A percentile compares a stretch with the other conserved stretches of the same genome.
Conservation (phyloP, 345 rosid species). For the Sapria himalayana region DNA sequence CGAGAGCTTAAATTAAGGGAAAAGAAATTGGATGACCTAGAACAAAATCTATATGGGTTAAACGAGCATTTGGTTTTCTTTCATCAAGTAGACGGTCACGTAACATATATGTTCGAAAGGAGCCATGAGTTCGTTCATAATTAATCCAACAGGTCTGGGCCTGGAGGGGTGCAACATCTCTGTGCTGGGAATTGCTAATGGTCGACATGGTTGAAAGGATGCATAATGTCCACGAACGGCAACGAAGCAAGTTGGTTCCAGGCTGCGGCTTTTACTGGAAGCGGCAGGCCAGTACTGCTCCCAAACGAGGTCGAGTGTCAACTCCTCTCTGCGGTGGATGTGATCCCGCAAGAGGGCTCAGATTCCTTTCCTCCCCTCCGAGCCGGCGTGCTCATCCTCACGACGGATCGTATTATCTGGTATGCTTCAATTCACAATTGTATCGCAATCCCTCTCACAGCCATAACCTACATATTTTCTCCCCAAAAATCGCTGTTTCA, state of each 20-base stretch:
- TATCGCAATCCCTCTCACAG: slow-evolving; percentile 24
- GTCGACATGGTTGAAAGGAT: too few relatives aligned
- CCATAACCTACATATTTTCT: slow-evolving; percentile 33
- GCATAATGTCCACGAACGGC: too few relatives aligned
- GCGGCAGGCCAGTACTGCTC: slow-evolving; percentile 65
- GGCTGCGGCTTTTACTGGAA: slow-evolving; percentile 26
- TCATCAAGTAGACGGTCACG: too few relatives aligned
- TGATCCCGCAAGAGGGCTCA: slow-evolving; percentile 38
- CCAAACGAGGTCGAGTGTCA: slow-evolving; percentile 51
- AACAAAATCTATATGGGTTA: too few relatives aligned
- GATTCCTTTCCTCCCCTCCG: slow-evolving; percentile 20
- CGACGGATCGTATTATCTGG: slow-evolving; percentile 85
- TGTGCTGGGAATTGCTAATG: too few relatives aligned
- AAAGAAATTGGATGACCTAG: too few relatives aligned
- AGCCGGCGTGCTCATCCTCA: slow-evolving; percentile 51
- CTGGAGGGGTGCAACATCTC: too few relatives aligned
- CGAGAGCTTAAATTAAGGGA: too few relatives aligned
- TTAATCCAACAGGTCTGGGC: too few relatives aligned
- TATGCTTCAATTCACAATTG: slow-evolving; percentile 30
- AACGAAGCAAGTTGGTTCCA: slow-evolving; percentile 10
- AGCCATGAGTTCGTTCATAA: too few relatives aligned
- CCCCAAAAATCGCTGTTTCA: slow-evolving; percentile 57
- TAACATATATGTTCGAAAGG: too few relatives aligned
- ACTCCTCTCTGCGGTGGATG: slow-evolving; percentile 61
- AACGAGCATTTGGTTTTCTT: too few relatives aligned